A percentile compares a stretch with the other conserved stretches of the same genome.
Conservation (phyloP, 23 red algal genomes). For the Pyropia haitanensis region DNA sequence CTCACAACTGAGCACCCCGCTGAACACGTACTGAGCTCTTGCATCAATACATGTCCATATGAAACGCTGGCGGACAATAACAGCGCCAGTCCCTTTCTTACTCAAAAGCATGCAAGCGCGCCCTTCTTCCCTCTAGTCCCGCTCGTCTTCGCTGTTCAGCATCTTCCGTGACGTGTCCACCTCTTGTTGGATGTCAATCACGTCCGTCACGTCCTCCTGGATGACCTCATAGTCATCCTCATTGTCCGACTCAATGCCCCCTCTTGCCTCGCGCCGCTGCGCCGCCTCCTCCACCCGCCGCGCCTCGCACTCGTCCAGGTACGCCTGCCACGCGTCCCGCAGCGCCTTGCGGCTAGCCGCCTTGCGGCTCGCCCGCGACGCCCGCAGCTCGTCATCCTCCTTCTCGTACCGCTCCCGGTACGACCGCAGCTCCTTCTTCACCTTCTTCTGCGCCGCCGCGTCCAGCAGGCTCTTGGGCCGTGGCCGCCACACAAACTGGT, state of each 20-base stretch:
- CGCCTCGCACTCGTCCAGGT: slow-evolving; percentile 31
- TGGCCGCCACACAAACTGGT: slow-evolving; percentile 92
- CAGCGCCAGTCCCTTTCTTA: neutral
- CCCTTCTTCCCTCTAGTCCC: slow-evolving; percentile 36
- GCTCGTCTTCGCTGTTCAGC: slow-evolving; percentile 70
- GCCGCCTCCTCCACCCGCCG: slow-evolving; percentile 36
- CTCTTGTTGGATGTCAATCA: slow-evolving; percentile 57
- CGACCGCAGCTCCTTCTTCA: slow-evolving; percentile 66
- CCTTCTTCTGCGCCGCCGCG: slow-evolving; percentile 49
- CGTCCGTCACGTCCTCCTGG: slow-evolving; percentile 52
- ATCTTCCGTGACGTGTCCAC: slow-evolving; percentile 61
- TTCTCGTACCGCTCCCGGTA: slow-evolving; percentile 76
- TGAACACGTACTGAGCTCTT: neutral
- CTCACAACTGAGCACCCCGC: neutral
- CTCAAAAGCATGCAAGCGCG: neutral
- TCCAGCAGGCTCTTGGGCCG: slow-evolving; percentile 57
- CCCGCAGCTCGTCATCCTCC: slow-evolving; percentile 85
- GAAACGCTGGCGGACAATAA: neutral
- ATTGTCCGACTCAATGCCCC: slow-evolving; percentile 11
- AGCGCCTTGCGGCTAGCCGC: slow-evolving; percentile 60
- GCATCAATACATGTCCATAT: neutral
- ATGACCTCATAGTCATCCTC: slow-evolving; percentile 60
- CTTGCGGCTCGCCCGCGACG: slow-evolving; percentile 60
- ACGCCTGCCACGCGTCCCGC: slow-evolving; percentile 56
- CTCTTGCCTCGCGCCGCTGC: slow-evolving; percentile 15